A percentile compares a stretch with the other conserved stretches of the same genome.
Evolutionary conservation across 2,329 filamentous ascomycete genomes (phyloP).

Genomic region (Fusarium gaditjirri): DNA sequence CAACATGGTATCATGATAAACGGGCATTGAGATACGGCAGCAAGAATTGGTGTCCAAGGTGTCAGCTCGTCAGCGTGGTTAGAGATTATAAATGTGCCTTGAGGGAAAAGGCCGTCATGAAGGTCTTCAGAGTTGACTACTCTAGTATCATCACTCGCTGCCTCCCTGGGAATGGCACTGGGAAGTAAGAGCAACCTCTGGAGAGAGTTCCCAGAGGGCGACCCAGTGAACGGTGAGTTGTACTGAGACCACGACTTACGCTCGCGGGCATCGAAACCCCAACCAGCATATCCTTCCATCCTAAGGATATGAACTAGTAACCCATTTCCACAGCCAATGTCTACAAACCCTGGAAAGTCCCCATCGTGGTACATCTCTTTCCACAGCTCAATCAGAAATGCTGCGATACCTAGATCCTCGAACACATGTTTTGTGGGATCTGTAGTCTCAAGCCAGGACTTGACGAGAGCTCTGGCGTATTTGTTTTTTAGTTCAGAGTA

Average conservation of each 20-base stretch:
- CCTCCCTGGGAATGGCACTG: slow-evolving; percentile 48
- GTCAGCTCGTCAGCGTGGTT: slow-evolving; percentile 98
- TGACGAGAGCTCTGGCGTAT: slow-evolving; percentile 77
- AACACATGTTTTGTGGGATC: slow-evolving; percentile 94
- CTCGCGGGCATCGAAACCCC: slow-evolving; percentile 89
- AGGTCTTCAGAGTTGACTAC: slow-evolving; percentile 40
- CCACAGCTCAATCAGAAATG: slow-evolving; percentile 95
- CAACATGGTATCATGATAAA: slow-evolving; percentile 97
- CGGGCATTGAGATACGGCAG: slow-evolving; percentile 76
- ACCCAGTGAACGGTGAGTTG: slow-evolving; percentile 47
- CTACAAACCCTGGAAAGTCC: slow-evolving; percentile 87
- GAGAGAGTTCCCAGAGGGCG: slow-evolving; percentile 50
- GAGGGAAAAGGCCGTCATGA: slow-evolving; percentile 74
- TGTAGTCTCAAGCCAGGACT: slow-evolving; percentile 86
- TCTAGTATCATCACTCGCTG: slow-evolving; percentile 22
- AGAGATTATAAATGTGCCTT: slow-evolving; percentile 89
- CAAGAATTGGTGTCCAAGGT: slow-evolving; percentile 92
- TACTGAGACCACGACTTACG: slow-evolving; percentile 89
- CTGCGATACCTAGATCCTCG: slow-evolving; percentile 90
- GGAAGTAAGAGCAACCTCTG: slow-evolving; percentile 63
- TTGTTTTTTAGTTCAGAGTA: slow-evolving; percentile 83
- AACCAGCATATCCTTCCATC: slow-evolving; percentile 83
- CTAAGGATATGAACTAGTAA: slow-evolving; percentile 85
- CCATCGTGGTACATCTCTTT: slow-evolving; percentile 75
- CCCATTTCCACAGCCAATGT: slow-evolving; percentile 96